Base-by-base conservation (phyloP, 2,329 filamentous ascomycete species). In the Seiridium cupressi region DNA sequence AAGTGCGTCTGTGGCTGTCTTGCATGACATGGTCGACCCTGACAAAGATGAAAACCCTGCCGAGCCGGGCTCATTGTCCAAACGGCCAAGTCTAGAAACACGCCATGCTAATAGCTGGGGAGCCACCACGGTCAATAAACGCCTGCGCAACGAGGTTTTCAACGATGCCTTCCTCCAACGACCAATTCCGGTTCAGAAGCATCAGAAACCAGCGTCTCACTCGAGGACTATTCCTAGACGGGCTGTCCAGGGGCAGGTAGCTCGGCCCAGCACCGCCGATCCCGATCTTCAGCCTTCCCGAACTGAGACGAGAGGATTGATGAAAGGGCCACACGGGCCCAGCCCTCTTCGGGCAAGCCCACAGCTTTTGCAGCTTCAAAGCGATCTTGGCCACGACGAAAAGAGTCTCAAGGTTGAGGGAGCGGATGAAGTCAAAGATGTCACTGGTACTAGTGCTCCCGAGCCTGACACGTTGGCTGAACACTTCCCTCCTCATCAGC, bases 111-210 rank as follows among this genome's bases (percentile, higher is more conserved):
- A 85, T 65, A 88, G 86, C 68, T 97, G 94, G 93, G 93, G 94
- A 6, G 92, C 93, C 13, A 97, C 93, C 0, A 93, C 90, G 31
- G 91, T 97, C 61, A 98, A 98, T 72, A 90, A 91, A 68, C 87
- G 89, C 61, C 77, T 98, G 44, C 89, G 93, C 61, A 94, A 96
- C 71, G 92, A 96, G 73, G 93, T 97, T 1, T 89, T 97, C 70
- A 91, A 93, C 44, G 93, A 97, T 71, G 94, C 94, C 0, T 97
- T 97, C 69, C 80, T 92, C 48, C 92, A 93, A 61, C 90, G 93
- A 57, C 88, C 90, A 0, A 90, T 97, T 62, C 89, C 91, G n/a
- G 79, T 89, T 67, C 91, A 93, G 67, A 89, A 90, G 62, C 89
- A 93, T 62, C 88, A 89, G 38, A 84, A 86, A 62, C 89, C 90